A percentile compares a stretch with the other conserved stretches of the same genome.
Evolutionary conservation across 2,329 filamentous ascomycete species (phyloP).

Genomic region (Penicillium digitatum): DNA sequence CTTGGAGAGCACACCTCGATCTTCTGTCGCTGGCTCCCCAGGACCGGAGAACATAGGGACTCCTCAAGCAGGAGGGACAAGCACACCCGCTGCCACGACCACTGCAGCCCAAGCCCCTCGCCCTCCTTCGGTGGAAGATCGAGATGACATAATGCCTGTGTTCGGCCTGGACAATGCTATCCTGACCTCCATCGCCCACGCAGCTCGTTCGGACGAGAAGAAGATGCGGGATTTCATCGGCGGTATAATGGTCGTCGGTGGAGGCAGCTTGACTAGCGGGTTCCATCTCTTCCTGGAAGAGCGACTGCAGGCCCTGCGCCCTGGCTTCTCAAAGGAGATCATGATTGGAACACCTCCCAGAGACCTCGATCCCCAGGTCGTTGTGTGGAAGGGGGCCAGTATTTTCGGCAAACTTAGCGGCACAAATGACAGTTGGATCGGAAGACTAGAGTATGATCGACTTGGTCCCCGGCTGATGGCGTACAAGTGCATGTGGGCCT

Average conservation of each 20-base stretch:
- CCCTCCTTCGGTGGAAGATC: slow-evolving; percentile 52
- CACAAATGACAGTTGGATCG: slow-evolving; percentile 95
- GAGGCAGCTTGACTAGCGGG: slow-evolving; percentile 73
- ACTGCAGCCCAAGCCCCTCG: slow-evolving; percentile 37
- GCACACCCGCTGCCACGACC: slow-evolving; percentile 39
- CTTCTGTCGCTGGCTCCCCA: slow-evolving; percentile 83
- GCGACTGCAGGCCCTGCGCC: slow-evolving; percentile 63
- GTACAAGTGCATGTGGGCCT: slow-evolving; percentile 69
- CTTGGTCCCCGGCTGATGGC: slow-evolving; percentile 76
- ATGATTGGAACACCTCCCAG: slow-evolving; percentile 68
- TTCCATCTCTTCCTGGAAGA: slow-evolving; percentile 82
- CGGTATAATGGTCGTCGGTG: slow-evolving; percentile 85
- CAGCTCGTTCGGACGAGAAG: slow-evolving; percentile 82
- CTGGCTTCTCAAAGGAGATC: slow-evolving; percentile 62
- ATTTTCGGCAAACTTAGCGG: slow-evolving; percentile 84
- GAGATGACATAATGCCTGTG: slow-evolving; percentile 75
- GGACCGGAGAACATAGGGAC: slow-evolving; percentile 72
- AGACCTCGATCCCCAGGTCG: slow-evolving; percentile 95
- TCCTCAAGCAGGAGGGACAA: slow-evolving; percentile 51
- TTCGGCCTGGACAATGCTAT: slow-evolving; percentile 86
- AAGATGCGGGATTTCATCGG: slow-evolving; percentile 86
- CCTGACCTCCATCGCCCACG: slow-evolving; percentile 81
- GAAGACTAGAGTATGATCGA: slow-evolving; percentile 79
- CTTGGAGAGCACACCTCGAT: slow-evolving; percentile 70
- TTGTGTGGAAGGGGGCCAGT: slow-evolving; percentile 95